Base-by-base conservation (phyloP, 768 basidiomycete species). In the Lentinula guzmanii region DNA sequence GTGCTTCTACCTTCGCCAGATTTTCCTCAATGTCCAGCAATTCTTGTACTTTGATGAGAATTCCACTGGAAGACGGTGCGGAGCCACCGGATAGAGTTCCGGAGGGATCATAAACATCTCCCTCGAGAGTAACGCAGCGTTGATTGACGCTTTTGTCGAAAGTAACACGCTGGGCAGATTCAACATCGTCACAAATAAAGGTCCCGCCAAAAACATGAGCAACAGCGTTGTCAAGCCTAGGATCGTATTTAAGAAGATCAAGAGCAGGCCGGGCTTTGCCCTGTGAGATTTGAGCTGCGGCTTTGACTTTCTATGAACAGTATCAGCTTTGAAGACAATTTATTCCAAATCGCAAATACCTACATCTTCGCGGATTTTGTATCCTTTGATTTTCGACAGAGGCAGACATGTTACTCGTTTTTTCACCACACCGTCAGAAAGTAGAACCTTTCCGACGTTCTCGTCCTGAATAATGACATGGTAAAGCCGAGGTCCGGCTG, bases 401-500 rank as follows among this genome's bases (percentile, higher is more conserved):
- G 96, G 96, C 65, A 98, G 94, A 72, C 97, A 86, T 0, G 94
- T 97, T 18, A 96, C 91, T 18, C 95, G 86, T 73, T 90, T 93
- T 76, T 85, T 88, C 66, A 98, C 83, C 53, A 78, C 69, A 10
- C 81, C 80, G 52, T 89, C 85, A 69, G 90, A 83, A 52, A 98
- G 76, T 28, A 98, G 80, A 33, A 90, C 86, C 66, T 90, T 91
- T 33, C 94, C 95, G 50, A 95, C 85, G 60, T 82, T 82, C 73
- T 98, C 95, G 69, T 96, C 87, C 65, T 95, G 87, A 7, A 98
- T 91, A 31, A 98, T 90, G 41, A 98, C 93, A 64, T 98, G 93
- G 75, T 90, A 97, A 8, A 99, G 78, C 65, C 89, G 90, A 0
- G 85, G 87, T 0, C 95, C 95, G 0, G 95, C 95, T 16, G 91